A percentile compares a stretch with the other conserved stretches of the same genome.
Conservation (phyloP, 768 basidiomycete species). For the Hygrocybe punicea region DNA sequence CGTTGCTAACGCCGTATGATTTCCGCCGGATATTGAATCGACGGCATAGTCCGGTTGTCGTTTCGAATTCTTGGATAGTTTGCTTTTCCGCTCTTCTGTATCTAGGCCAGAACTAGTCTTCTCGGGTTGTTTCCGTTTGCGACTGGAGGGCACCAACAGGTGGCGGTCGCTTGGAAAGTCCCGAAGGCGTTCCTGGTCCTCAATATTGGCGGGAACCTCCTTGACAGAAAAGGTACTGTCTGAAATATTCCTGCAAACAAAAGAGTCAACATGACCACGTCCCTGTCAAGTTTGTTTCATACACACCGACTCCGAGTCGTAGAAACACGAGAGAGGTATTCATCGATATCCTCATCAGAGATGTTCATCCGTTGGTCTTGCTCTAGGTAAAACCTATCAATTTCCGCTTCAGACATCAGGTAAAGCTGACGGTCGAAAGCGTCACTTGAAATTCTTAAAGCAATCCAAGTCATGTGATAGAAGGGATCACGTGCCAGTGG, state of each 20-base stretch:
- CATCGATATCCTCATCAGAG: slow-evolving; percentile 51
- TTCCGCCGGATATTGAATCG: background rate
- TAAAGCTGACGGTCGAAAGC: background rate
- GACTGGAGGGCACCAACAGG: background rate
- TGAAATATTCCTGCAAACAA: background rate
- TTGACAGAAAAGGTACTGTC: background rate
- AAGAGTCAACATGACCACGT: background rate
- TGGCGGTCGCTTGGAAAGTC: background rate
- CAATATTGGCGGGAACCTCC: background rate
- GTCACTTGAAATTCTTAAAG: background rate
- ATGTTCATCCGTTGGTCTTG: slow-evolving; percentile 53
- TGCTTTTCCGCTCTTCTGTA: background rate
- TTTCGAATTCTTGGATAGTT: background rate
- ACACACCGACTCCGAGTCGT: background rate
- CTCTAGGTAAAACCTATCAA: slow-evolving; percentile 52
- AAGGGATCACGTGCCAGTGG: no score
- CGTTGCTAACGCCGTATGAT: background rate
- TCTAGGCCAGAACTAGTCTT: no score
- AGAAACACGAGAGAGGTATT: slow-evolving; percentile 36
- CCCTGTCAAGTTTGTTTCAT: background rate
- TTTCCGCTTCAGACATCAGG: slow-evolving; percentile 27
- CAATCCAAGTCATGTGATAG: no score
- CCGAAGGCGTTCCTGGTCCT: background rate
- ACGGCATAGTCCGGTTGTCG: background rate
- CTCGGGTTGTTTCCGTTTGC: background rate